Conservation (phyloP, 2,329 filamentous ascomycete species). For the Davidsoniella virescens region DNA sequence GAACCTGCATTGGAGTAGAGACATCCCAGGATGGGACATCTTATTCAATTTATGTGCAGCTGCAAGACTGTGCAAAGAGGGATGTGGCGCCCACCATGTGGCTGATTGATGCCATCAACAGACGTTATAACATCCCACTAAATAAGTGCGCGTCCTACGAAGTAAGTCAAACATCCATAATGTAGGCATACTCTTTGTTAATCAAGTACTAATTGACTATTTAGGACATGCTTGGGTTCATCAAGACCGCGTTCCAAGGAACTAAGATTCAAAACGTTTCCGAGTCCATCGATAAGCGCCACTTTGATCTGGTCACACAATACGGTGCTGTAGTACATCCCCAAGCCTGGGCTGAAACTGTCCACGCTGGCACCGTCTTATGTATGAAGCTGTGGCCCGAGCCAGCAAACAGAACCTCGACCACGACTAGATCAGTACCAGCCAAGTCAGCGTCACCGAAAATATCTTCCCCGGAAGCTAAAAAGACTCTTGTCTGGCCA, state of each 20-base stretch:
- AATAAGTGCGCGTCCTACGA: neutral
- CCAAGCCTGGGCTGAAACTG: neutral
- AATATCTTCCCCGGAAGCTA: too few species aligned
- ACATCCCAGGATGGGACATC: neutral
- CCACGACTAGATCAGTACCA: too few species aligned
- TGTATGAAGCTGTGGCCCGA: slow-evolving; percentile 1
- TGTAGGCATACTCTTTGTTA: neutral
- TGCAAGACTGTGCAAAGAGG: neutral
- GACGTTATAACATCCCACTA: neutral
- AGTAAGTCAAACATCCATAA: neutral
- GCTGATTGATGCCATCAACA: slow-evolving; percentile 4
- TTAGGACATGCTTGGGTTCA: neutral
- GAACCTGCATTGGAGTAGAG: slow-evolving; percentile 3
- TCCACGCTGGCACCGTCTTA: neutral
- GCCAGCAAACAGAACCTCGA: too few species aligned
- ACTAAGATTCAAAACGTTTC: neutral
- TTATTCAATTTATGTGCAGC: neutral
- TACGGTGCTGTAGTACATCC: neutral
- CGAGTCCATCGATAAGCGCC: neutral
- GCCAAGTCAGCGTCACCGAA: too few species aligned
- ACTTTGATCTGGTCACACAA: slow-evolving; percentile 1
- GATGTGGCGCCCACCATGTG: neutral
- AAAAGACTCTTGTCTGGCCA: neutral
- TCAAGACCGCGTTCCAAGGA: neutral
- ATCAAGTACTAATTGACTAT: too few species aligned